Percentiles rank a stretch among this genome's conserved stretches.
phyloP scores from a whole-genome alignment of 495 filamentous ascomycete genomes.

The Aspergillus mulundensis region DNA sequence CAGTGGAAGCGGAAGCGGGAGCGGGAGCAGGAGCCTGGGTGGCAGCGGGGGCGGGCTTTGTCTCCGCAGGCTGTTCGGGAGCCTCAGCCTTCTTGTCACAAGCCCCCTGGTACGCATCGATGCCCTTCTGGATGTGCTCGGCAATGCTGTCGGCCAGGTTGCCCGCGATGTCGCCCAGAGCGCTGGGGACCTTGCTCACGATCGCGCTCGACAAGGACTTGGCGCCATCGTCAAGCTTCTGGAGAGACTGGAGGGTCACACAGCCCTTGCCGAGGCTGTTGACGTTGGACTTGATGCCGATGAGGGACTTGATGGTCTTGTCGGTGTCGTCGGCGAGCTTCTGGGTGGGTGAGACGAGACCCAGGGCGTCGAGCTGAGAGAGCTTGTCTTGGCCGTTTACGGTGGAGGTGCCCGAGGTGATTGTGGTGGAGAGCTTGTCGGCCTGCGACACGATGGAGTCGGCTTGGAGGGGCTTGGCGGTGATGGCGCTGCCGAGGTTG shows the following conservation, averaged over 20 bases:
- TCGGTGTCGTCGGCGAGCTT: constrained; percentile 5
- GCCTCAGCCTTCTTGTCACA: background rate
- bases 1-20: too few species aligned
- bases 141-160: constrained; percentile 25
- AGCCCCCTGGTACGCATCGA: constrained; percentile 5
- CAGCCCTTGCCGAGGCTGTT: background rate
- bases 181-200: constrained; percentile 5
- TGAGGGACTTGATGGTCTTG: background rate
- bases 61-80: too few species aligned
- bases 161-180: constrained; percentile 23
- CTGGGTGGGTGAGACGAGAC: constrained; percentile 5
- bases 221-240: background rate
- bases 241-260: background rate
- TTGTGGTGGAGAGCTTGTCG: background rate
- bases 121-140: constrained; percentile 38
- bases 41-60: too few species aligned
- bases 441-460: constrained; percentile 1
- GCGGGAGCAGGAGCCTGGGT: too few species aligned
- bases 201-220: background rate
- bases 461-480: background rate
- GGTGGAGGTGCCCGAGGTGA: background rate
- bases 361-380: constrained; percentile 4
- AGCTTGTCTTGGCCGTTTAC: background rate
- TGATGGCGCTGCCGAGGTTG: background rate
- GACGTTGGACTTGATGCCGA: background rate